Conservation (phyloP, 352 stramenopile genomes). For the Globisporangium spiculum region DNA sequence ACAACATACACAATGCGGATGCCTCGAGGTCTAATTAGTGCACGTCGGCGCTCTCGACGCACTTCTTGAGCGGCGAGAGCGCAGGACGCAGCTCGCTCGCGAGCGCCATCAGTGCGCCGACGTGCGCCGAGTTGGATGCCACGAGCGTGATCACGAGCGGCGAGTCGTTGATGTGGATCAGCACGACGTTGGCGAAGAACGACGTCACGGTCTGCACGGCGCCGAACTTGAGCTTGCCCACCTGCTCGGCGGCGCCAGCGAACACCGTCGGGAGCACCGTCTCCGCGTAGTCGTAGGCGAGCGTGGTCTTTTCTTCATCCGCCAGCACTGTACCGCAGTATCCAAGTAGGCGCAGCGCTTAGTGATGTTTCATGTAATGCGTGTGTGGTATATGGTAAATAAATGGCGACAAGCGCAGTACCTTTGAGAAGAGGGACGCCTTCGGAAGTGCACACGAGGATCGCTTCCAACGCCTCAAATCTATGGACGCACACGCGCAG, state of each 20-base stretch:
- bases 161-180: conserved; percentile 76
- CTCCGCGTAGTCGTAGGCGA: conserved; percentile 70
- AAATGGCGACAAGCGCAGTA: conserved; percentile 14
- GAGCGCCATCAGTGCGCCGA: conserved; percentile 60
- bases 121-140: conserved; percentile 50
- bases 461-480: conserved; percentile 71
- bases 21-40: conserved; percentile 28
- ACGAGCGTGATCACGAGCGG: conserved; percentile 80
- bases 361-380: not conserved
- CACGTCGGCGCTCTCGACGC: conserved; percentile 70
- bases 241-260: conserved; percentile 68
- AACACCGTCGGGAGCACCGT: conserved; percentile 80
- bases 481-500: conserved; percentile 26
- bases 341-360: not conserved
- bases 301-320: conserved; percentile 36
- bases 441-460: conserved; percentile 78
- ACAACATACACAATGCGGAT: too few relatives aligned
- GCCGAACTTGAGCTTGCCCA: conserved; percentile 81
- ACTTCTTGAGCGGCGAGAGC: conserved; percentile 68
- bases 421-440: conserved; percentile 73
- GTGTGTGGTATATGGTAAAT: not conserved
- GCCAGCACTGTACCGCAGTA: conserved; percentile 32
- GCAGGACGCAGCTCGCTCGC: conserved; percentile 50
- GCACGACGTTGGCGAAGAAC: conserved; percentile 70
- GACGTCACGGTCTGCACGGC: conserved; percentile 65